Evolutionary conservation across 768 basidiomycete genomes (phyloP), one percentile per base, ranked within the genome.

Genomic region (Lentinula edodes): DNA sequence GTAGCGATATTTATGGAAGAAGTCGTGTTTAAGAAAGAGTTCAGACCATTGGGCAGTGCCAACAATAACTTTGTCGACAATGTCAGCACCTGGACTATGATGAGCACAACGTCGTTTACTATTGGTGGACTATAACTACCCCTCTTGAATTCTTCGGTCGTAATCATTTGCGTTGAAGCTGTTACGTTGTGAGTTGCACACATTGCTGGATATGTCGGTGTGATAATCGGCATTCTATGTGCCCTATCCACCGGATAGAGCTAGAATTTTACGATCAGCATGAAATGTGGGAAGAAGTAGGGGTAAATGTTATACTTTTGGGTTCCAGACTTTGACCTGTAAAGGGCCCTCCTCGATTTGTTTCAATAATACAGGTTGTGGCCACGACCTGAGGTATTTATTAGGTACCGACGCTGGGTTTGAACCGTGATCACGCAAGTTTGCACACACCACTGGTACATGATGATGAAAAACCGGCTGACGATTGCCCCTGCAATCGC

Each of bases 201-300:
- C 96, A 99, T 99, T 6, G 96, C 89, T 51, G 97, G 97, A 74
- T 98, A 99, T 10, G 97, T 95, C 3, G 97, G 97, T 1, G 97
- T 99, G 67, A 99, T 98, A 69, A 99, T 98, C 12, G 97, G 97
- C 97, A 98, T 98, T 66, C 93, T 84, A 75, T 99, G 97, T n/a
- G 91, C 84, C 61, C 91, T 83, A 73, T 98, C 95, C 62, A 85
- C 85, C 5, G 94, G 94, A 72, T 96, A 98, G 59, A 97, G 73
- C 91, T 95, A 62, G 1, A 43, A 62, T 20, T 42, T n/a, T 54
- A 9, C 51, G 36, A 50, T 61, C 67, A 42, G 18, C 61, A 50
- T 57, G 34, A 35, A 39, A 32, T 13, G 41, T 60, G 20, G 38
- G 10, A 39, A 38, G 46, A 6, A 52, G 9, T 32, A 43, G 5